Evolutionary conservation across 2,329 filamentous ascomycete genomes (phyloP).

Genomic region (Fusarium sp.): DNA sequence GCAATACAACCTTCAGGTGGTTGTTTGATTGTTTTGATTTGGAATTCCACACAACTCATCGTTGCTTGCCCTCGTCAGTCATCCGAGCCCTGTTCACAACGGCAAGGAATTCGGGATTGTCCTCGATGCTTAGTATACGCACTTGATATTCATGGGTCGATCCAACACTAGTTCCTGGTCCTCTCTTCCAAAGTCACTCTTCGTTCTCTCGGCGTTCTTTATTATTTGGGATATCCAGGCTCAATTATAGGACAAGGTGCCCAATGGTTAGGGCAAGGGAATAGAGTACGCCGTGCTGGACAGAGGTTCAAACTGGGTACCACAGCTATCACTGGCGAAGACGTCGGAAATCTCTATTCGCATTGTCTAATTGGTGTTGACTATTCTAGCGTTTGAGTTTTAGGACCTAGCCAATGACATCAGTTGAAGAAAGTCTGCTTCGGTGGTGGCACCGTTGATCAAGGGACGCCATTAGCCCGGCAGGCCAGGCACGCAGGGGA

Average conservation of each 20-base stretch:
- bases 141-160: too few relatives aligned
- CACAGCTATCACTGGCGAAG: fast-evolving
- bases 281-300: not conserved
- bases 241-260: not conserved
- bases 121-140: too few relatives aligned
- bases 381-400: not conserved
- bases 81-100: too few relatives aligned
- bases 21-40: too few relatives aligned
- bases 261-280: not conserved
- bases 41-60: too few relatives aligned
- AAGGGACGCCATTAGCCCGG: not conserved
- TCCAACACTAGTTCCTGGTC: too few relatives aligned
- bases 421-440: not conserved
- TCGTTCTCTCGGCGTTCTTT: too few relatives aligned
- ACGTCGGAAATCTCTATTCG: not conserved
- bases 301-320: not conserved
- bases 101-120: too few relatives aligned
- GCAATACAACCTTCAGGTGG: too few relatives aligned
- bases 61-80: too few relatives aligned
- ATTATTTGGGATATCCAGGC: too few relatives aligned
- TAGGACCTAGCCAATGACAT: not conserved
- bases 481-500: not conserved
- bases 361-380: not conserved
- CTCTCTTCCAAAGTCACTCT: too few relatives aligned
- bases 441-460: not conserved